Percentiles rank a stretch among this genome's conserved stretches.
Evolutionary conservation across 495 filamentous ascomycete genomes (phyloP).

Genomic region (Annulohypoxylon moriforme): DNA sequence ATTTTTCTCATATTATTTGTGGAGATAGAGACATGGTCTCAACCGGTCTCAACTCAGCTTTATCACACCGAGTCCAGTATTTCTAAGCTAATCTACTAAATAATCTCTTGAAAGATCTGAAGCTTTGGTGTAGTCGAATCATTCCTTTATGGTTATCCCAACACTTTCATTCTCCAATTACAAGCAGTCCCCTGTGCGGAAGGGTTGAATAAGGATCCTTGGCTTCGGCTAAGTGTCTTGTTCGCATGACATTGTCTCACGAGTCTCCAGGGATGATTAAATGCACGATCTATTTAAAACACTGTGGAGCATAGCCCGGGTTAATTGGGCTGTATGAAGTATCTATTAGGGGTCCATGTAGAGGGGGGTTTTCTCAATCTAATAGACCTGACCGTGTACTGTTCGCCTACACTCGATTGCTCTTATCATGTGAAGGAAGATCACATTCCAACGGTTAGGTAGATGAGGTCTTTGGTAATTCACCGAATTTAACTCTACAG

Average conservation of each 20-base stretch:
- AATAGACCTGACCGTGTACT: neutral
- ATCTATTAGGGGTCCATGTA: constrained; percentile 5
- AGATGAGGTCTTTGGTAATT: neutral
- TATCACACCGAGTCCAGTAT: neutral
- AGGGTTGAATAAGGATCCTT: constrained; percentile 1
- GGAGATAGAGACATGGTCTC: neutral
- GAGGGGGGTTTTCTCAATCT: neutral
- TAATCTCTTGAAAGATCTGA: neutral
- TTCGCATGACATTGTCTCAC: constrained; percentile 39
- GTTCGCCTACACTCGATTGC: neutral
- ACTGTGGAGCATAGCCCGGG: constrained; percentile 32
- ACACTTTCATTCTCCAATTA: neutral
- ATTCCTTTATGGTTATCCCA: neutral
- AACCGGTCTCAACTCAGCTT: constrained; percentile 6
- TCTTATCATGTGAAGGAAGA: neutral
- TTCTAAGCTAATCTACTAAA: neutral
- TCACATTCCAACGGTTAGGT: neutral
- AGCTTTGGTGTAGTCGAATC: neutral
- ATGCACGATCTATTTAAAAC: constrained; percentile 19
- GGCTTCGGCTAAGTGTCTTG: constrained; percentile 24
- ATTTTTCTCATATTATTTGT: neutral
- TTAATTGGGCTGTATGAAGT: neutral
- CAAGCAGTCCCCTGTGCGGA: neutral
- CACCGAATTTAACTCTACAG: neutral
- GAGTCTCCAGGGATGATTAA: constrained; percentile 16